Conservation (phyloP, 2,329 filamentous ascomycete species). For the Microsporum ferrugineum region DNA sequence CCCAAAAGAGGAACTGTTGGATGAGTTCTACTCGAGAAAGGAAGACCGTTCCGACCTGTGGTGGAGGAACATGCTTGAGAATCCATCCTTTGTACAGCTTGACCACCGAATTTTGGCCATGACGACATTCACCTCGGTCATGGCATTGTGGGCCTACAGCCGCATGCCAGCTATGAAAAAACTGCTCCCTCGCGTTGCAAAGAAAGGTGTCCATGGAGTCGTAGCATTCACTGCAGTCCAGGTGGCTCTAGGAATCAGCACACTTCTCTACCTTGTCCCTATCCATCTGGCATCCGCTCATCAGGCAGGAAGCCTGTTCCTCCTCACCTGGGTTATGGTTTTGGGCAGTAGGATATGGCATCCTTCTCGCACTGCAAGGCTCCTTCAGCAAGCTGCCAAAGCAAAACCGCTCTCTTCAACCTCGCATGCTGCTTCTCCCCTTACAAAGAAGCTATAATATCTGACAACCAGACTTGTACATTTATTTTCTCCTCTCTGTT, state of each 20-base stretch:
- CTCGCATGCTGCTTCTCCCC: neutral
- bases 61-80: constrained; percentile 98
- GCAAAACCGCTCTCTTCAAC: constrained; percentile 15
- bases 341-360: constrained; percentile 68
- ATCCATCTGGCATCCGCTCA: constrained; percentile 78
- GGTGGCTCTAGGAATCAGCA: constrained; percentile 76
- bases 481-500: neutral
- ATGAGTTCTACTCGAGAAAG: constrained; percentile 70
- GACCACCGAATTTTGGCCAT: constrained; percentile 89
- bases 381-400: constrained; percentile 42
- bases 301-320: constrained; percentile 76
- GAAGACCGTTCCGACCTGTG: constrained; percentile 71
- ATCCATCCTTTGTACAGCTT: constrained; percentile 87
- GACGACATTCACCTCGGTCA: constrained; percentile 71
- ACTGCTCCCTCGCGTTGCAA: constrained; percentile 45
- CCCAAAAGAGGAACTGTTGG: constrained; percentile 70
- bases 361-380: constrained; percentile 51
- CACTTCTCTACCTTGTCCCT: constrained; percentile 87
- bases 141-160: constrained; percentile 70
- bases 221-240: constrained; percentile 75
- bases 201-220: constrained; percentile 62
- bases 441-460: neutral
- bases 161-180: constrained; percentile 54
- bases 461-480: neutral
- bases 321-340: constrained; percentile 71